Percentiles rank a stretch among this genome's conserved stretches.
phyloP scores from a whole-genome alignment of 2,329 filamentous ascomycete genomes.

The Hypoxylon sp. region DNA sequence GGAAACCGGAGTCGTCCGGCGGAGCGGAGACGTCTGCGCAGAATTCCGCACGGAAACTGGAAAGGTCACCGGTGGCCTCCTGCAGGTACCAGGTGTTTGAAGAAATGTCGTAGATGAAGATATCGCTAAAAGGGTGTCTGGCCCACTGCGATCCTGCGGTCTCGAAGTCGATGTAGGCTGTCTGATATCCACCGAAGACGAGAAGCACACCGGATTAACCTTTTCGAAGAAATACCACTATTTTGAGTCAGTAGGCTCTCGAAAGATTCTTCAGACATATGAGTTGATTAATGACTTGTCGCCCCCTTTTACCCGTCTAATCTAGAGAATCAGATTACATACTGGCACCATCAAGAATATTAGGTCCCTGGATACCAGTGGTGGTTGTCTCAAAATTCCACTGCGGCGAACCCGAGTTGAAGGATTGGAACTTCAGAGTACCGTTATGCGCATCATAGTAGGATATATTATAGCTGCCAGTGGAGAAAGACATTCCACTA shows the following conservation, averaged over 20 bases:
- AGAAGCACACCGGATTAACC: constrained; percentile 35
- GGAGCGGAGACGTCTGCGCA: constrained; percentile 41
- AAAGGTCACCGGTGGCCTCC: constrained; percentile 34
- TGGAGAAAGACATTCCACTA: constrained; percentile 40
- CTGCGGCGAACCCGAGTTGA: constrained; percentile 16
- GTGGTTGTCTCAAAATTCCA: constrained; percentile 30
- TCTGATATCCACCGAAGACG: constrained; percentile 43
- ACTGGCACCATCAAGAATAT: constrained; percentile 40
- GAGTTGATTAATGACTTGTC: too few species aligned
- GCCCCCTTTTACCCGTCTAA: background rate
- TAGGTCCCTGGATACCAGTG: constrained; percentile 26
- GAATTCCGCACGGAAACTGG: constrained; percentile 36
- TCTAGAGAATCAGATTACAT: background rate
- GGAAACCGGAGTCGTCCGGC: constrained; percentile 44
- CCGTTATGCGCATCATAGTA: constrained; percentile 35
- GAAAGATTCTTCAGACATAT: too few species aligned
- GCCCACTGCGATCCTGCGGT: constrained; percentile 23
- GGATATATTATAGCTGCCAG: constrained; percentile 27
- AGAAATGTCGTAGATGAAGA: constrained; percentile 27
- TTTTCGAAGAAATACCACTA: constrained; percentile 41
- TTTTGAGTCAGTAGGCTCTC: constrained; percentile 6
- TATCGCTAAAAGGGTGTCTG: constrained; percentile 36
- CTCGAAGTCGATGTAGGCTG: constrained; percentile 19
- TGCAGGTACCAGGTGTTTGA: constrained; percentile 41
- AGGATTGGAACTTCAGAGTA: constrained; percentile 38